A percentile compares a stretch with the other conserved stretches of the same genome.
Evolutionary conservation across 768 basidiomycete genomes (phyloP).

Genomic region (Termitomyces bulborhizus): DNA sequence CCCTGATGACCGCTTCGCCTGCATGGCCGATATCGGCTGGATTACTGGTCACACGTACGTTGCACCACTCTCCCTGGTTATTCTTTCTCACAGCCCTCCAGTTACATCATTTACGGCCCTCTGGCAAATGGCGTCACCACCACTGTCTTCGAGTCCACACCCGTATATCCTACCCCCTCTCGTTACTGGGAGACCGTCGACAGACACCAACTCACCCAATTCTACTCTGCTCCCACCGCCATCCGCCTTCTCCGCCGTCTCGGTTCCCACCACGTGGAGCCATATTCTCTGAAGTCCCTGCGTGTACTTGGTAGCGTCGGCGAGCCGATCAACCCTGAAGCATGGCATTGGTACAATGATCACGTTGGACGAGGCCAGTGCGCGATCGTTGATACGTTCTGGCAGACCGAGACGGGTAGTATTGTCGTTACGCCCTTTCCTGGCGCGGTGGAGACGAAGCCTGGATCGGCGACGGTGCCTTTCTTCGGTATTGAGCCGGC

Average conservation of each 20-base stretch:
- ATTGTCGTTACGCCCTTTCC: slow-evolving; percentile 95
- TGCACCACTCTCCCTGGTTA: background rate
- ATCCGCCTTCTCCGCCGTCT: slow-evolving; percentile 81
- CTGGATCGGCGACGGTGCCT: slow-evolving; percentile 93
- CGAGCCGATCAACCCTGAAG: slow-evolving; percentile 98
- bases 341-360: slow-evolving; percentile 99
- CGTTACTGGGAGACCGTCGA: slow-evolving; percentile 97
- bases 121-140: slow-evolving; percentile 82
- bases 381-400: slow-evolving; percentile 92
- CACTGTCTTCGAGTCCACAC: slow-evolving; percentile 92
- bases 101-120: slow-evolving; percentile 94
- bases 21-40: slow-evolving; percentile 99
- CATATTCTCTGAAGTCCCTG: slow-evolving; percentile 74
- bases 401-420: slow-evolving; percentile 98
- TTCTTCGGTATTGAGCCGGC: slow-evolving; percentile 94
- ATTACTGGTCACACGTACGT: slow-evolving; percentile 89
- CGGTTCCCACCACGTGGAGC: slow-evolving; percentile 80
- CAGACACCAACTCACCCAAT: slow-evolving; percentile 90
- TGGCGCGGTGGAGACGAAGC: slow-evolving; percentile 93
- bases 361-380: slow-evolving; percentile 84
- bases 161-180: slow-evolving; percentile 92
- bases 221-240: slow-evolving; percentile 93
- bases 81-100: slow-evolving; percentile 16
- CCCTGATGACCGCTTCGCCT: slow-evolving; percentile 92
- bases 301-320: slow-evolving; percentile 91